Conservation (phyloP, 164 flowering plant genomes). For the Amborella trichopoda region DNA sequence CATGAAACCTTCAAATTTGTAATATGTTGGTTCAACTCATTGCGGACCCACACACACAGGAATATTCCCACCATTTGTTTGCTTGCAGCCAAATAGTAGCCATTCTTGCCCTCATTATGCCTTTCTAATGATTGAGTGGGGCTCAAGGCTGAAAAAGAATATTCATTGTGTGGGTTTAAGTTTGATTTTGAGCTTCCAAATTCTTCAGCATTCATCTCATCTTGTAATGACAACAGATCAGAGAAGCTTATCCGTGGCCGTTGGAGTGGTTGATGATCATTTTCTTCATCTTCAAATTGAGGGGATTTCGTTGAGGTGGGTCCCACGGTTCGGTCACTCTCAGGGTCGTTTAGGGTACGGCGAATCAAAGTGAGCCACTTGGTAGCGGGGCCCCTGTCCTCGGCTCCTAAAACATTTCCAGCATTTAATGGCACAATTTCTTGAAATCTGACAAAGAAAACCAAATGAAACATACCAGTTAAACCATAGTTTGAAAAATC, state of each 20-base stretch:
- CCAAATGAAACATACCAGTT: no score
- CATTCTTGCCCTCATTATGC: conserved; percentile 1
- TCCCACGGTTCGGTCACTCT: not conserved
- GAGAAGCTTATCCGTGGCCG: conserved; percentile 49
- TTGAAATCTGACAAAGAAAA: conserved; percentile 47
- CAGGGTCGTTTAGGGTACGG: conserved; percentile 28
- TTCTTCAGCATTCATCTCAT: conserved; percentile 22
- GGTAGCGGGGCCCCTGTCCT: conserved; percentile 58
- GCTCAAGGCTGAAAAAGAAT: conserved; percentile 1
- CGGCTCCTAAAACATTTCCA: conserved; percentile 79
- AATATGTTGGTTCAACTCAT: conserved; percentile 38
- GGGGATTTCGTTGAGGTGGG: not conserved
- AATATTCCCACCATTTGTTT: conserved; percentile 93
- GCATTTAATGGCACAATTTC: conserved; percentile 91
- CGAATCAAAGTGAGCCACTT: conserved; percentile 75
- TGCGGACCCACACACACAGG: conserved; percentile 70
- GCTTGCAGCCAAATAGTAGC: conserved; percentile 53
- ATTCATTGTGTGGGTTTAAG: no score
- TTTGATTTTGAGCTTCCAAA: conserved; percentile 7
- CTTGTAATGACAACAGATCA: conserved; percentile 39
- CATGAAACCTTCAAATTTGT: conserved; percentile 60
- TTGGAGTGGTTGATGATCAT: conserved; percentile 5
- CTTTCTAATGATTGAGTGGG: conserved; percentile 18
- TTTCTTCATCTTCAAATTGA: not conserved
- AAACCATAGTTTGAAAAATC: no score